Base-by-base conservation (phyloP, 176 grass and related monocot genomes). In the Poa annua region DNA sequence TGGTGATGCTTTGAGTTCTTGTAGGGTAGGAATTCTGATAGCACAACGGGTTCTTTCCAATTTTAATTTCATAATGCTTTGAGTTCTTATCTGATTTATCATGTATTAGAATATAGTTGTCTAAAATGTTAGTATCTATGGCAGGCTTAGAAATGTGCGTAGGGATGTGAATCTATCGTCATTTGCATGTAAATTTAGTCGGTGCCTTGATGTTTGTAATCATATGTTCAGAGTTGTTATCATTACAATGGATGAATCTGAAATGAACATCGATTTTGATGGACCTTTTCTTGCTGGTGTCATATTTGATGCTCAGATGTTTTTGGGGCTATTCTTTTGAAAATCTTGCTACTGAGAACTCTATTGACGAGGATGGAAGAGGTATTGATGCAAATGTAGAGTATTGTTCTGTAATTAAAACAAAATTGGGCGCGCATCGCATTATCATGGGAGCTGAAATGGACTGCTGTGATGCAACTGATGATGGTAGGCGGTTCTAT, bases 401-500 rank as follows among this genome's bases (percentile, higher is more conserved):
- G 70, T 99, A 87, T 52, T 99, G 96, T 87, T 89, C 96, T 81
- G 91, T 96, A 85, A 92, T 99, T 83, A 99, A 96, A 80, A 99
- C 96, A 21, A 99, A 99, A 83, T 56, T 99, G 72, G 96, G 96
- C 44, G 93, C 96, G n/a, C 96, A 99, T 90, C 89, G 93, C 61
- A 93, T 99, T 77, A 83, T 99, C 80, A 99, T 99, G 96, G 96
- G 96, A 73, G 96, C 96, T 75, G 96, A 99, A 87, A 99, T 99
- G 93, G 96, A 99, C 72, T 99, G 96, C 76, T 99, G 96, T 49
- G 96, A 99, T 90, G 85, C 93, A 81, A 95, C 91, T 83, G 91
- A 96, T 79, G 91, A 95, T 87, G 96, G 96, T 49, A 93, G 87
- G 59, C 79, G 96, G 42, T 99, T 99, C 74, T 99, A 96, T 57